Base-by-base conservation (phyloP, 805 yeast genomes). In the Yamadazyma insecticola region DNA sequence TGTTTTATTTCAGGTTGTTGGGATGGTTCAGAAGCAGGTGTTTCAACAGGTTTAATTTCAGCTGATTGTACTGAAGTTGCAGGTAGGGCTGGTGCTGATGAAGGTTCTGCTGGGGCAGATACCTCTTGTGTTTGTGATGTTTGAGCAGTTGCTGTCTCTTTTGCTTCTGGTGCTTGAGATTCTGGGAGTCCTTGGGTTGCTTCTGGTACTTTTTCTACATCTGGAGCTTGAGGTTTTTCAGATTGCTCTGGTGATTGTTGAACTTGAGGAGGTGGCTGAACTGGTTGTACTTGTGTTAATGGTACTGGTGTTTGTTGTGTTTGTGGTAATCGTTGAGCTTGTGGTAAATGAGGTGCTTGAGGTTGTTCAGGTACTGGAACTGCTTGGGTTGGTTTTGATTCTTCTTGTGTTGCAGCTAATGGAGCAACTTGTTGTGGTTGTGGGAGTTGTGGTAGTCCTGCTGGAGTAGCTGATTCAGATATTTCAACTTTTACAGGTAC, bases 71-170 rank as follows among this genome's bases (percentile, higher is more conserved):
- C 35, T 4, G 40, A 18, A 10, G 29, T 14, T 6, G 21, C 30
- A 11, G 32, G 15, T 33, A 35, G 37, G 2, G 29, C 32, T 18
- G 30, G 31, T 11, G 30, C 29, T n/a, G 32, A 22, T 11, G 30
- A 9, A 12, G 21, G 16, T 26, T 16, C 22, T 4, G 26, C 26
- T 30, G 33, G 33, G 6, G 29, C 16, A 15, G 36, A 23, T 19
- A 14, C 28, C 21, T 7, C n/a, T n/a, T n/a, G n/a, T n/a, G n/a
- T n/a, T n/a, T n/a, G n/a, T n/a, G n/a, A n/a, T 21, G 8, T 25
- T n/a, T 22, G 29, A 16, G 12, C 21, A 11, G 21, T 14, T 11
- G 6, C 21, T 10, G 6, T 18, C 10, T 18, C 21, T 18, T 18
- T 10, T 18, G 21, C 21, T 10, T 18, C 24, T 6, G 26, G 30